Base-by-base conservation (phyloP, 495 filamentous ascomycete species). In the Talaromyces wortmannii region DNA sequence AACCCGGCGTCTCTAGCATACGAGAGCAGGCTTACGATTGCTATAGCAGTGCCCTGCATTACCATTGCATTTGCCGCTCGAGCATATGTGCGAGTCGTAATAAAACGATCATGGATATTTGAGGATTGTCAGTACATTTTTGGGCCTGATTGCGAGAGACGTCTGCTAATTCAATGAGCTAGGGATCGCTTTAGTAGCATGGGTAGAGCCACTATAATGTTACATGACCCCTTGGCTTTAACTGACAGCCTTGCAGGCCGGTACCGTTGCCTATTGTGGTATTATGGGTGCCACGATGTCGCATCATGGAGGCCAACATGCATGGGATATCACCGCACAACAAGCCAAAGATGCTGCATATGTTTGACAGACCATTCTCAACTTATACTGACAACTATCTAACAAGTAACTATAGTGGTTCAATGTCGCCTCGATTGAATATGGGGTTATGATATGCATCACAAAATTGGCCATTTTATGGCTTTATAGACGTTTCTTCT, bases 391-490 rank as follows among this genome's bases (percentile, higher is more conserved):
- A 40, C 36, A 23, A 4, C 13, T 40, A 40, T 40, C 36, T 40
- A 40, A 40, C 36, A 23, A 23, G 36, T 40, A 1, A 8, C 5
- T 40, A 40, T 40, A 40, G 36, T 40, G 36, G 36, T 40, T 40
- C 36, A 40, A 40, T 13, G 36, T 40, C 8, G 36, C 36, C 8
- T 40, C 36, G 36, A 67, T 75, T 32, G 33, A 59, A 1, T 77
- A 75, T 46, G 67, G 63, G 2, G 61, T 68, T n/a, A 56, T 64
- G 6, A 72, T 76, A 2, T 62, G 64, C 42, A 58, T 65, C 51
- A 67, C 71, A 0, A 75, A 77, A 51, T 43, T 74, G 12, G 63
- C 71, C 15, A 69, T 77, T 6, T 61, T 77, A 1, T 62, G 63
- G 13, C 56, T 74, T 7, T 75, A 75, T 48, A 64, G 67, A 13